Evolutionary conservation across 768 basidiomycete genomes (phyloP).

Genomic region (Tylopilus vinaceipallidus): DNA sequence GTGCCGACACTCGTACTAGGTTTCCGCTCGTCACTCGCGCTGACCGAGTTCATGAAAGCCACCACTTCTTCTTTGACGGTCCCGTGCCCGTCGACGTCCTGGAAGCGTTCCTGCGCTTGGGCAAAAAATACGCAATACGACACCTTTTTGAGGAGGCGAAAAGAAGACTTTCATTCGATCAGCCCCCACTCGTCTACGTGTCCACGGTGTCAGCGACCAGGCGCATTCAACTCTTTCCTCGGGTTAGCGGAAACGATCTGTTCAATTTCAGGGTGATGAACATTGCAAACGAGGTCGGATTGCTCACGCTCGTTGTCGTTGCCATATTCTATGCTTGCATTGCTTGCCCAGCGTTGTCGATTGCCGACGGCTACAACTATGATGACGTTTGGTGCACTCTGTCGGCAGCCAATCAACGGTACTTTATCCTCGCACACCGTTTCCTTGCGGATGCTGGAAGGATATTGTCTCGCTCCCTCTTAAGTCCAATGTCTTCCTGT

Average conservation of each 20-base stretch:
- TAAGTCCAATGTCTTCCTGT: neutral
- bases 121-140: constrained; percentile 14
- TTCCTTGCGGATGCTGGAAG: neutral
- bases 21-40: neutral
- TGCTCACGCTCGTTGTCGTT: neutral
- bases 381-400: neutral
- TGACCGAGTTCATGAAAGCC: constrained; percentile 4
- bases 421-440: constrained; percentile 4
- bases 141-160: constrained; percentile 11
- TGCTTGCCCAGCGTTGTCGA: constrained; percentile 2
- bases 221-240: constrained; percentile 1
- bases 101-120: constrained; percentile 11
- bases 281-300: constrained; percentile 11
- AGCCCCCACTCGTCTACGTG: neutral
- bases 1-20: neutral
- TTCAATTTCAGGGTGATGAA: constrained; percentile 16
- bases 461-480: neutral
- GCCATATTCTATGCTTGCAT: constrained; percentile 3
- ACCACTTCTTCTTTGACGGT: neutral
- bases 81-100: constrained; percentile 12
- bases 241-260: constrained; percentile 5
- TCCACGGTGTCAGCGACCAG: neutral
- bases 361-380: constrained; percentile 13
- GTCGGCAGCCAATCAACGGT: neutral
- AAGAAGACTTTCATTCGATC: neutral